phyloP scores from a whole-genome alignment of 1,284 basidiomycete genomes.

The Xerocomus cyaneibrunnescens region DNA sequence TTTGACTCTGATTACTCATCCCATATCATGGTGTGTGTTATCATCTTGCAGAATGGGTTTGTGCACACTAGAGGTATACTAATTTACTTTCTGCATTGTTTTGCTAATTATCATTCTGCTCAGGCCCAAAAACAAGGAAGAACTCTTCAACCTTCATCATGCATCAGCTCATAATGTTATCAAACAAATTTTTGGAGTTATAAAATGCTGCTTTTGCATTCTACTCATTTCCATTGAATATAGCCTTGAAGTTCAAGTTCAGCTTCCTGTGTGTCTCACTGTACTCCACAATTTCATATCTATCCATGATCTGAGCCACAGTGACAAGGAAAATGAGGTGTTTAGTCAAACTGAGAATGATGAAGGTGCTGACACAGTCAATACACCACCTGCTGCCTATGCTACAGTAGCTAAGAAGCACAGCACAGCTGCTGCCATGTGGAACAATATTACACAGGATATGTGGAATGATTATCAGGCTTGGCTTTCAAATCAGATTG shows the following conservation, averaged over 20 bases:
- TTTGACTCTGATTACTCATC: not conserved
- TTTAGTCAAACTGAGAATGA: too few relatives aligned
- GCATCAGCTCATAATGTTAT: slow-evolving; percentile 39
- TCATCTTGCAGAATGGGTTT: not conserved
- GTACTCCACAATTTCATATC: not conserved
- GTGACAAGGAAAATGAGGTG: too few relatives aligned
- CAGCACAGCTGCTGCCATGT: not conserved
- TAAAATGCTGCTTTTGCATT: slow-evolving; percentile 28
- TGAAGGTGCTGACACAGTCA: too few relatives aligned
- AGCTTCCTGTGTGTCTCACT: not conserved
- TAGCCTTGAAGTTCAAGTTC: not conserved
- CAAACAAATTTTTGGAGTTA: slow-evolving; percentile 43
- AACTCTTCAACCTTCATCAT: slow-evolving; percentile 44
- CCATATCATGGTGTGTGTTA: not conserved
- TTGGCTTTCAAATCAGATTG: too few relatives aligned
- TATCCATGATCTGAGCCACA: not conserved
- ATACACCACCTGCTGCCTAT: too few relatives aligned
- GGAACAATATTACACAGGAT: not conserved
- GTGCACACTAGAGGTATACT: not conserved
- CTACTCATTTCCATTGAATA: not conserved
- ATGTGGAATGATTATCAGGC: not conserved
- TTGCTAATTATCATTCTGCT: not conserved
- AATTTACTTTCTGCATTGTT: not conserved
- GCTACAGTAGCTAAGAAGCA: not conserved
- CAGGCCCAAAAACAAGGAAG: slow-evolving; percentile 25